Evolutionary conservation across 208 protist genomes (phyloP).

Genomic region (Spironucleus salmonicida): DNA sequence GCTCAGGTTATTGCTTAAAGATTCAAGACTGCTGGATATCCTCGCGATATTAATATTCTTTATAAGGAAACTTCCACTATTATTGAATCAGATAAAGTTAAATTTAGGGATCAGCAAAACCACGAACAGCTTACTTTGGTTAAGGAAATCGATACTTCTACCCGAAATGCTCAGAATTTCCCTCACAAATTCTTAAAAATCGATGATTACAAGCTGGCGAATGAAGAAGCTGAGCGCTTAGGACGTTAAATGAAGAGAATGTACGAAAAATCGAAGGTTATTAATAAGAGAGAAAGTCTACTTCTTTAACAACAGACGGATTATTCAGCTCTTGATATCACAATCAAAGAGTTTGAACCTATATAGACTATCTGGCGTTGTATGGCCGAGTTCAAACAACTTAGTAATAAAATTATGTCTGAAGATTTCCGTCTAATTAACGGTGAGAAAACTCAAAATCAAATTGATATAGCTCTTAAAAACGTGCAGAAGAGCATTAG

Average conservation of each 20-base stretch:
- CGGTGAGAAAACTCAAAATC: background rate
- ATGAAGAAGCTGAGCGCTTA: background rate
- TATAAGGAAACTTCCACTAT: background rate
- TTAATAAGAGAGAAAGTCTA: conserved; percentile 19
- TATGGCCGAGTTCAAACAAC: background rate
- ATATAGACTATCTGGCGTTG: background rate
- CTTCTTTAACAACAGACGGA: background rate
- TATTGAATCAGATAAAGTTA: background rate
- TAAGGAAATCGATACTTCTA: background rate
- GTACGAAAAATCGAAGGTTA: background rate
- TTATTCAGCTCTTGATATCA: background rate
- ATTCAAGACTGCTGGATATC: conserved; percentile 6
- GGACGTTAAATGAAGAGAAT: background rate
- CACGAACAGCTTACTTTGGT: background rate
- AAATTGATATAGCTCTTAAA: background rate
- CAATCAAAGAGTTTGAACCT: conserved; percentile 20
- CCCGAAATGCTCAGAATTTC: background rate
- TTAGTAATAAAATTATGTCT: background rate
- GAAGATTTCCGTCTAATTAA: conserved; percentile 13
- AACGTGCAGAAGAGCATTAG: conserved; percentile 4
- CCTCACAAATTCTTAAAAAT: background rate
- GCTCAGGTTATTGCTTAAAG: background rate
- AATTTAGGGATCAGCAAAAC: conserved; percentile 18
- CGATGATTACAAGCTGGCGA: background rate
- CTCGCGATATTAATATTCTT: background rate